Evolutionary conservation across 495 filamentous ascomycete species (phyloP).

Genomic region (Geopyxis carbonaria): DNA sequence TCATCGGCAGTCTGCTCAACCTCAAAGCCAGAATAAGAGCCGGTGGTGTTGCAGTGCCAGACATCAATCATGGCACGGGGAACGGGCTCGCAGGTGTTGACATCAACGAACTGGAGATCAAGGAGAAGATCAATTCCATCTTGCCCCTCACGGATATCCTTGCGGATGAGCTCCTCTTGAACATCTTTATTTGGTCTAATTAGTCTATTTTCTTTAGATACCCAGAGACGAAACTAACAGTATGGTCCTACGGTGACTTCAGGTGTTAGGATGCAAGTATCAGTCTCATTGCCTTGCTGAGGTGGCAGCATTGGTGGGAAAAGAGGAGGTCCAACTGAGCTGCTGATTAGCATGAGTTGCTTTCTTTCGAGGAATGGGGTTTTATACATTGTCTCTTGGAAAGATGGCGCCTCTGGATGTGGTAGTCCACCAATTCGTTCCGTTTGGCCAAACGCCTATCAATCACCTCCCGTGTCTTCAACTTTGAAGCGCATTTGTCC

Average conservation of each 20-base stretch:
- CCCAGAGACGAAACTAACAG: neutral
- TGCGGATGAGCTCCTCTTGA: slow-evolving; percentile 29
- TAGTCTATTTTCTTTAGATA: neutral
- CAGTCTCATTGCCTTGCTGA: neutral
- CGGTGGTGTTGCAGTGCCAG: slow-evolving; percentile 42
- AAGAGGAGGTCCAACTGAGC: too few species aligned
- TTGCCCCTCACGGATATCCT: slow-evolving; percentile 39
- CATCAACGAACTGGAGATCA: slow-evolving; percentile 45
- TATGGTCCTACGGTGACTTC: slow-evolving; percentile 32
- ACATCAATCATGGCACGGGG: slow-evolving; percentile 41
- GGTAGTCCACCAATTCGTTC: slow-evolving; percentile 27
- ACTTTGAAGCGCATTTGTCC: slow-evolving; percentile 25
- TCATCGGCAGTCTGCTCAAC: slow-evolving; percentile 9
- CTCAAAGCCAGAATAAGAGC: slow-evolving; percentile 39
- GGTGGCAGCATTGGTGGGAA: slow-evolving; percentile 28
- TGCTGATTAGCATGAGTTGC: too few species aligned
- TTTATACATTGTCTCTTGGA: neutral
- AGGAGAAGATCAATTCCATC: slow-evolving; percentile 38
- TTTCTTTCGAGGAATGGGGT: too few species aligned
- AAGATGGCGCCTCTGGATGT: slow-evolving; percentile 30
- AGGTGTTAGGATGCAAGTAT: slow-evolving; percentile 29
- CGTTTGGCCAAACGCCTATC: slow-evolving; percentile 26
- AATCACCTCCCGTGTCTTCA: slow-evolving; percentile 23
- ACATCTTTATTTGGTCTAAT: neutral
- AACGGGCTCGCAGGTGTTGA: slow-evolving; percentile 39